Evolutionary conservation across 768 basidiomycete genomes (phyloP), one percentile per base, ranked within the genome.

Genomic region (Russula abietina): DNA sequence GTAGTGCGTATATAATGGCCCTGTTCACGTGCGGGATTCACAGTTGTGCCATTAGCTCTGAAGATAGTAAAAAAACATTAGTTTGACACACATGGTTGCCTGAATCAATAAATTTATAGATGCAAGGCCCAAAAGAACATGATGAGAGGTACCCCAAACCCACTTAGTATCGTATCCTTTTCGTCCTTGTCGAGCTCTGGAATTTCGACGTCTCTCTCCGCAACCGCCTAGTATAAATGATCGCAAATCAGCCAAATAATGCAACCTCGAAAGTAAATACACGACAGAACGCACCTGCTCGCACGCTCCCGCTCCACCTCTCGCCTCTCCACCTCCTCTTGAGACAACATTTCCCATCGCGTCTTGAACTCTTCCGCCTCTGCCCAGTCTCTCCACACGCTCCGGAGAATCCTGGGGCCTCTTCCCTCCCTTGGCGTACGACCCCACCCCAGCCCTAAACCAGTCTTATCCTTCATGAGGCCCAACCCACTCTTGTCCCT

Each of bases 321-420:
- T 70, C 91, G 82, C 75, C 84, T 79, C 74, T 95, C 95, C 61
- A 98, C 86, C 73, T 99, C 97, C 74, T 98, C 97, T 22, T 86
- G 82, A 3, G 79, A 91, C 66, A 98, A 72, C 67, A 91, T 87
- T 74, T 97, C 87, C 72, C 97, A 88, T 55, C 85, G 80, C 43
- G 97, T 98, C 66, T 83, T 81, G 73, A 91, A 97, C 72, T 95
- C 92, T 70, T 91, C 91, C 39, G 89, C 85, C 71, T 97, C 96
- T 38, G 80, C 81, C 93, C 94, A 98, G 71, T 98, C 96, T 50
- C 94, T 77, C 96, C 96, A 98, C 3, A 95, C 89, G 61, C 94
- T 90, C 73, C 83, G 83, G 53, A 98, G 75, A 33, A 81, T 77
- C 74, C 89, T 92, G 9, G 93, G 89, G 2, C 93, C 95, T 32